These are phyloP conservation scores for Moringa oleifera DNA, from an alignment of 345 rosid genomes.

Conservation along the genomic window DNA sequence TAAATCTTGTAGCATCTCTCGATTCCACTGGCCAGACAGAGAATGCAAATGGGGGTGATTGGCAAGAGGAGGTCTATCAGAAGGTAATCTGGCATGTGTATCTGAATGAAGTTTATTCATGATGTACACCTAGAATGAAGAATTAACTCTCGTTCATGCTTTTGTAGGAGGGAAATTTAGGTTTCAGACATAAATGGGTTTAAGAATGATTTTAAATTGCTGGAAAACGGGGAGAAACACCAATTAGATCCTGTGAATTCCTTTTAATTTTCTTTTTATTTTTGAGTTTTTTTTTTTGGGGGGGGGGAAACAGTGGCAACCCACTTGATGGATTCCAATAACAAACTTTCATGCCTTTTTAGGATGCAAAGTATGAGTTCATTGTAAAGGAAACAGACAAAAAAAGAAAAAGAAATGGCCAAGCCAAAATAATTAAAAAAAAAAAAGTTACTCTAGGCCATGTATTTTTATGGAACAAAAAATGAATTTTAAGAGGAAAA, in stretches of 20 bases:
- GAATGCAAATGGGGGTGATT: constrained; percentile 47
- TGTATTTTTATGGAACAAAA: background rate
- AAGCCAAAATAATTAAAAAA: background rate
- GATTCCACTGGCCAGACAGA: constrained; percentile 56
- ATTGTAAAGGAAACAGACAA: too few species aligned
- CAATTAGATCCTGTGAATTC: too few species aligned
- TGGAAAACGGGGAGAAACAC: background rate
- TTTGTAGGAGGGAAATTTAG: background rate
- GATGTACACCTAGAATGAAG: background rate
- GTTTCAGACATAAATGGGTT: background rate
- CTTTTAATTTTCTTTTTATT: too few species aligned
- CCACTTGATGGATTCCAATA: too few species aligned
- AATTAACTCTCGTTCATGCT: background rate
- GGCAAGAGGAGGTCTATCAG: constrained; percentile 82
- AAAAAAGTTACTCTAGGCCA: background rate
- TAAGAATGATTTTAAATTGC: background rate
- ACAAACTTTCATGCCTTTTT: too few species aligned
- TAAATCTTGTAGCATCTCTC: constrained; percentile 46
- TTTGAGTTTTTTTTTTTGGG: too few species aligned
- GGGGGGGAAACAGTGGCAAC: too few species aligned
- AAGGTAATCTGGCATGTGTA: constrained; percentile 38
- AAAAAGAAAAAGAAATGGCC: background rate
- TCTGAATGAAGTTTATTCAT: background rate
- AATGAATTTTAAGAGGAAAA: background rate
- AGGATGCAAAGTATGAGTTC: too few species aligned